A percentile compares a stretch with the other conserved stretches of the same genome.
Conservation (phyloP, 441 rosid genomes). For the Eruca vesicaria region DNA sequence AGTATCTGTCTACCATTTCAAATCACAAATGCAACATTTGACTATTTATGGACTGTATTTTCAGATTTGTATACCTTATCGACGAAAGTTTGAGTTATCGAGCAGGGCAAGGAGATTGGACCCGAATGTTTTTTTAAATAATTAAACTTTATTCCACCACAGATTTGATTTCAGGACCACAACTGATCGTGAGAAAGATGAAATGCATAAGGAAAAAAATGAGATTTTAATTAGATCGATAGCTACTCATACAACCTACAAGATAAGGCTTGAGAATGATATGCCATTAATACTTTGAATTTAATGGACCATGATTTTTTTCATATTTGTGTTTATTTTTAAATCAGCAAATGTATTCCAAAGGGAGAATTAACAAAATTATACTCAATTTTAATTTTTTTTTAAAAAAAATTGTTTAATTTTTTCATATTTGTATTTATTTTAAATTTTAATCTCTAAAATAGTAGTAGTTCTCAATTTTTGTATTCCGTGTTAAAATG, state of each 20-base stretch:
- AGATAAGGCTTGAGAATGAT: constrained; percentile 14
- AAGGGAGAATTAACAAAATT: too few relatives aligned
- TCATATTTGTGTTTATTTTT: too few relatives aligned
- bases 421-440: too few relatives aligned
- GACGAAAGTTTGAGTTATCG: not conserved
- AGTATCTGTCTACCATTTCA: not conserved
- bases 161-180: not conserved
- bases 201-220: not conserved
- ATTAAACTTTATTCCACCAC: not conserved
- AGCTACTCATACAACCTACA: not conserved
- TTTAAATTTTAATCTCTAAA: too few relatives aligned
- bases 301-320: not conserved
- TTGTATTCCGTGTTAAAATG: too few relatives aligned
- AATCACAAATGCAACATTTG: constrained; percentile 1
- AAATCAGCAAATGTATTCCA: too few relatives aligned
- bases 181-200: not conserved
- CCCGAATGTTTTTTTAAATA: not conserved
- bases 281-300: too few relatives aligned
- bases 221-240: not conserved
- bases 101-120: not conserved
- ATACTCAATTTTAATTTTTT: too few relatives aligned
- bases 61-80: not conserved
- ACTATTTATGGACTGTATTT: not conserved
- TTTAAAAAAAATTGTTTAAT: too few relatives aligned
- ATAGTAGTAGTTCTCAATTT: too few relatives aligned